These are phyloP conservation scores for Xylariomycetidae sp. DNA, from an alignment of 2,329 filamentous ascomycete species.

Conservation along the genomic window DNA sequence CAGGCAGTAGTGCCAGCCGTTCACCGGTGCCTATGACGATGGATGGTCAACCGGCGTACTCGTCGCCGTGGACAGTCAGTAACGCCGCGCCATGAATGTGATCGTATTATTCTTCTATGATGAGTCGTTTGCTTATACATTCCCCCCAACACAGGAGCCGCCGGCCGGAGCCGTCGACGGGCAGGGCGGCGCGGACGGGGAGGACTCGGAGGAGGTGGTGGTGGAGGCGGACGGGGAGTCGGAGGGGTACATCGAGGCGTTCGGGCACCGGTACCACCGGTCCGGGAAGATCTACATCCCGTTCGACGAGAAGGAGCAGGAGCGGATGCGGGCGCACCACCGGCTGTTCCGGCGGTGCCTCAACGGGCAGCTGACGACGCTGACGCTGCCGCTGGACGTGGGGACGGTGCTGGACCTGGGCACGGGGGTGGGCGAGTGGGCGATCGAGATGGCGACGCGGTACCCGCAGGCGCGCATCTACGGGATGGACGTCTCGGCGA, in stretches of 20 bases:
- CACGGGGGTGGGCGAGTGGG: conserved; percentile 37
- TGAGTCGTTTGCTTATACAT: too few species aligned
- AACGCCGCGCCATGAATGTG: too few species aligned
- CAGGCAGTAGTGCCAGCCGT: too few species aligned
- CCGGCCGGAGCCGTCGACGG: too few species aligned
- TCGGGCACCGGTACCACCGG: conserved; percentile 21
- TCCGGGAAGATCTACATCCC: conserved; percentile 25
- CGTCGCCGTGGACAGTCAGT: too few species aligned
- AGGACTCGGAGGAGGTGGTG: too few species aligned
- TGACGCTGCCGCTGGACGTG: conserved; percentile 21
- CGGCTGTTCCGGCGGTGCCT: conserved; percentile 21
- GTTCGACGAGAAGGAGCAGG: conserved; percentile 22
- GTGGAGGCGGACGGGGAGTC: not conserved
- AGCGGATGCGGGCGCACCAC: conserved; percentile 21
- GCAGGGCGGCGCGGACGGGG: too few species aligned
- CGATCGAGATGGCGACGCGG: conserved; percentile 34
- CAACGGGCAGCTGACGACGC: conserved; percentile 22
- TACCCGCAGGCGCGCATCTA: conserved; percentile 34
- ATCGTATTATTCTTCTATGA: too few species aligned
- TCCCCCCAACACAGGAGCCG: too few species aligned
- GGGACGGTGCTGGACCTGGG: conserved; percentile 36
- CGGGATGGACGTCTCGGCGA: conserved; percentile 35
- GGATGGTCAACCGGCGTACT: too few species aligned
- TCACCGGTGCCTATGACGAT: too few species aligned
- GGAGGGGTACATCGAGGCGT: conserved; percentile 22